These are phyloP conservation scores for Stemphylium vesicarium DNA, from an alignment of 2,329 filamentous ascomycete genomes.

Conservation along the genomic window DNA sequence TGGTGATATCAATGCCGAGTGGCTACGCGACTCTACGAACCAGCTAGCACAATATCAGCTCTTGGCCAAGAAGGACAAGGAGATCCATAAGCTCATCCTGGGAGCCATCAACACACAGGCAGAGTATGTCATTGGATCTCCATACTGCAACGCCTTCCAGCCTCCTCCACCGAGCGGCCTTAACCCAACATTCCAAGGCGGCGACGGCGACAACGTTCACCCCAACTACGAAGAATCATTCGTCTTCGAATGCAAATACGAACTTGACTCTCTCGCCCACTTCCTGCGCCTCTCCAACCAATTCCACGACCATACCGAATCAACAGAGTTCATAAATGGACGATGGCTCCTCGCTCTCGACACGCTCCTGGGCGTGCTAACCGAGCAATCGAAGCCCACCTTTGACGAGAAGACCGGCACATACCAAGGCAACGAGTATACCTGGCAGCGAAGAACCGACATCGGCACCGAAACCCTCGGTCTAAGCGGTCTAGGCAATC, in stretches of 20 bases:
- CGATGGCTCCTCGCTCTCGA: conserved; percentile 82
- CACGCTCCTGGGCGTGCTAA: conserved; percentile 74
- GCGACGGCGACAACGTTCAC: conserved; percentile 83
- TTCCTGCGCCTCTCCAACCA: conserved; percentile 87
- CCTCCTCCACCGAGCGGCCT: conserved; percentile 85
- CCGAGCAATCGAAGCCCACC: conserved; percentile 79
- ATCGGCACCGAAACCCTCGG: conserved; percentile 89
- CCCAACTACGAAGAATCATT: conserved; percentile 81
- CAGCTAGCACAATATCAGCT: conserved; percentile 89
- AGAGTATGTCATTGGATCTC: conserved; percentile 91
- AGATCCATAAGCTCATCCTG: conserved; percentile 79
- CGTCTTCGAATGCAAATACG: conserved; percentile 99
- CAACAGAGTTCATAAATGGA: conserved; percentile 75
- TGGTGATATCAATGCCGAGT: conserved; percentile 90
- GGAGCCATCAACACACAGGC: conserved; percentile 96
- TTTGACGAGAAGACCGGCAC: conserved; percentile 72
- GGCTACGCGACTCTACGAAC: conserved; percentile 91
- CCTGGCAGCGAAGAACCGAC: conserved; percentile 81
- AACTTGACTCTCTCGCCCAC: conserved; percentile 92
- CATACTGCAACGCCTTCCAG: conserved; percentile 98
- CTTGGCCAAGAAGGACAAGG: conserved; percentile 79
- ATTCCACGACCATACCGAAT: conserved; percentile 80
- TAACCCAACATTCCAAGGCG: conserved; percentile 73
- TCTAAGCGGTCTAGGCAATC: conserved; percentile 86
- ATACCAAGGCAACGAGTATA: conserved; percentile 79